Conservation (phyloP, 1,284 basidiomycete species). For the Psilocybe mexicana region DNA sequence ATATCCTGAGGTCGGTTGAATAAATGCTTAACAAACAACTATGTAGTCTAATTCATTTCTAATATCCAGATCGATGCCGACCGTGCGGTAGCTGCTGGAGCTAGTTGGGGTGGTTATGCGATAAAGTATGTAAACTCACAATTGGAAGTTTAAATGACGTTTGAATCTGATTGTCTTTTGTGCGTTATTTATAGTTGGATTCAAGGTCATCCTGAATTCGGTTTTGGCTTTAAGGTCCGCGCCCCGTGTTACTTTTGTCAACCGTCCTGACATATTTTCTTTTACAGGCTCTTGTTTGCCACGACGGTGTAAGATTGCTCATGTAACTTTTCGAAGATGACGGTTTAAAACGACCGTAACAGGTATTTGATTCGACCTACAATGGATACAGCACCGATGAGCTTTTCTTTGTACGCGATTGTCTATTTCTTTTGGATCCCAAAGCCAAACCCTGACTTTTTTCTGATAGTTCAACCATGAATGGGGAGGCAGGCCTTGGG, state of each 20-base stretch:
- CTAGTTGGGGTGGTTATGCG: slow-evolving; percentile 82
- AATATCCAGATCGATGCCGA: slow-evolving; percentile 70
- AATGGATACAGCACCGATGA: slow-evolving; percentile 84
- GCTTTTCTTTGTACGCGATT: slow-evolving; percentile 73
- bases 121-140: slow-evolving; percentile 59
- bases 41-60: background rate
- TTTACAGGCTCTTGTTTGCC: slow-evolving; percentile 71
- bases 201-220: slow-evolving; percentile 86
- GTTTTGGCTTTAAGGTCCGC: slow-evolving; percentile 75
- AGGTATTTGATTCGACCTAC: slow-evolving; percentile 73
- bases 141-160: background rate
- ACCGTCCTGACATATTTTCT: background rate
- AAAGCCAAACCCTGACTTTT: background rate
- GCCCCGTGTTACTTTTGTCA: background rate
- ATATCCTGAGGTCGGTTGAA: slow-evolving; percentile 64
- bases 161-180: slow-evolving; percentile 1
- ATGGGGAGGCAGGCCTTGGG: slow-evolving; percentile 82
- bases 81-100: slow-evolving; percentile 79
- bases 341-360: background rate
- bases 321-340: background rate
- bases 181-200: slow-evolving; percentile 70
- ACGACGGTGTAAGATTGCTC: slow-evolving; percentile 71
- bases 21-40: background rate
- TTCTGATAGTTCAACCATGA: slow-evolving; percentile 73
- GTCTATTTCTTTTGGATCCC: background rate